phyloP scores from a whole-genome alignment of 371 early-diverging fungal genomes.

The Rhizomucor pusillus region DNA sequence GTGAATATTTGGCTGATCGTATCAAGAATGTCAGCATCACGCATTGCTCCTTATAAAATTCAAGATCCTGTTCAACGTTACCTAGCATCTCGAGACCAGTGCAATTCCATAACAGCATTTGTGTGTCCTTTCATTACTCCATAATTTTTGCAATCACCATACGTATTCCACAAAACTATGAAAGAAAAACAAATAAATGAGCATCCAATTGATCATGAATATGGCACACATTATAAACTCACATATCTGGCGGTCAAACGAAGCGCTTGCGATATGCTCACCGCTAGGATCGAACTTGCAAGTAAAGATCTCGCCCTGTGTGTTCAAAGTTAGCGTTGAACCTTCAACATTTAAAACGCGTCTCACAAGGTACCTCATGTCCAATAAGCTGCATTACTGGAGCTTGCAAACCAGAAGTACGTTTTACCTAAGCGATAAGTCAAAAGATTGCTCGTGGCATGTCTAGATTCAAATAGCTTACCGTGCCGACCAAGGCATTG shows the following conservation, averaged over 20 bases:
- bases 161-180: slow-evolving; percentile 93
- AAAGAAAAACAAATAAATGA: no score
- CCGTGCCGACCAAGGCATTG: slow-evolving; percentile 61
- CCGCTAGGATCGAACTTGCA: slow-evolving; percentile 87
- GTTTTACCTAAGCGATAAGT: slow-evolving; percentile 50
- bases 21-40: not conserved
- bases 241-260: slow-evolving; percentile 82
- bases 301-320: slow-evolving; percentile 80
- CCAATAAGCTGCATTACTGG: slow-evolving; percentile 89
- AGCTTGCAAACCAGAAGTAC: slow-evolving; percentile 84
- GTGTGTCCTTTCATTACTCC: slow-evolving; percentile 83
- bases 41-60: not conserved
- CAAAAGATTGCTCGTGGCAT: not conserved
- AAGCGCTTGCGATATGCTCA: slow-evolving; percentile 80
- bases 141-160: slow-evolving; percentile 88
- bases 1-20: slow-evolving; percentile 58
- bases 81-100: slow-evolving; percentile 87
- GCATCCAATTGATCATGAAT: no score
- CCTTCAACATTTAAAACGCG: not conserved
- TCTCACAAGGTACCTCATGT: slow-evolving; percentile 52
- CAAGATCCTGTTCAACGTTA: slow-evolving; percentile 16
- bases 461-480: slow-evolving; percentile 26
- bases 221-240: slow-evolving; percentile 20
- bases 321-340: slow-evolving; percentile 8
- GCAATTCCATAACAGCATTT: slow-evolving; percentile 82